A percentile compares a stretch with the other conserved stretches of the same genome.
Evolutionary conservation across 441 rosid genomes (phyloP).

Genomic region (Gossypium schwendimanii): DNA sequence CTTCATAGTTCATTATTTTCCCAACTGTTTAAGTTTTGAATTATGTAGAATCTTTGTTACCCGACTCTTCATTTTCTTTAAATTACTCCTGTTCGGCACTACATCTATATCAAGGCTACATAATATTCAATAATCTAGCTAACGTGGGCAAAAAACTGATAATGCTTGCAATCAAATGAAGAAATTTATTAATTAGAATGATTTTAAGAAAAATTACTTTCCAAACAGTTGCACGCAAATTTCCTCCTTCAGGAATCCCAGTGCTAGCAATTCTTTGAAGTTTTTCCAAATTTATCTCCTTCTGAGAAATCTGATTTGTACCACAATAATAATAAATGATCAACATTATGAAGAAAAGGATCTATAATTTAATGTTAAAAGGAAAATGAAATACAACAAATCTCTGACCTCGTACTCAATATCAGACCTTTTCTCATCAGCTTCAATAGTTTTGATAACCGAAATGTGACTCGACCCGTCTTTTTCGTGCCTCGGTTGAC

Average conservation of each 20-base stretch:
- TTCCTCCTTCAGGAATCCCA: constrained; percentile 55
- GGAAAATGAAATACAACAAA: not conserved
- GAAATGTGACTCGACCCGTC: constrained; percentile 27
- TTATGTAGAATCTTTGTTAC: too few species aligned
- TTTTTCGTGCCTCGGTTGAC: constrained; percentile 22
- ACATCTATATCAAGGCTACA: too few species aligned
- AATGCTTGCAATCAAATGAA: not conserved
- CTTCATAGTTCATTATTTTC: not conserved
- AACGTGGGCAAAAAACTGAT: not conserved
- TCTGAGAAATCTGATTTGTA: constrained; percentile 39
- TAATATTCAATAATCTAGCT: too few species aligned
- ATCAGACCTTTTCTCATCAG: constrained; percentile 65
- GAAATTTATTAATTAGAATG: not conserved
- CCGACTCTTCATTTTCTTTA: too few species aligned
- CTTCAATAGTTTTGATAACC: constrained; percentile 31
- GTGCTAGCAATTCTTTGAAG: constrained; percentile 43
- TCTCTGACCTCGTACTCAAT: constrained; percentile 45
- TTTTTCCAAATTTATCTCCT: constrained; percentile 56
- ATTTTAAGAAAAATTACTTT: constrained; percentile 30
- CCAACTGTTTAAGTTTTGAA: too few species aligned
- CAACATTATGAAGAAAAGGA: not conserved
- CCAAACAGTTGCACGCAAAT: constrained; percentile 54
- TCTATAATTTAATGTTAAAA: not conserved
- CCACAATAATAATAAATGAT: not conserved
- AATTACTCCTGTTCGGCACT: too few species aligned